These are phyloP conservation scores for Rhodamnia argentea DNA, from an alignment of 345 rosid species.

Conservation along the genomic window DNA sequence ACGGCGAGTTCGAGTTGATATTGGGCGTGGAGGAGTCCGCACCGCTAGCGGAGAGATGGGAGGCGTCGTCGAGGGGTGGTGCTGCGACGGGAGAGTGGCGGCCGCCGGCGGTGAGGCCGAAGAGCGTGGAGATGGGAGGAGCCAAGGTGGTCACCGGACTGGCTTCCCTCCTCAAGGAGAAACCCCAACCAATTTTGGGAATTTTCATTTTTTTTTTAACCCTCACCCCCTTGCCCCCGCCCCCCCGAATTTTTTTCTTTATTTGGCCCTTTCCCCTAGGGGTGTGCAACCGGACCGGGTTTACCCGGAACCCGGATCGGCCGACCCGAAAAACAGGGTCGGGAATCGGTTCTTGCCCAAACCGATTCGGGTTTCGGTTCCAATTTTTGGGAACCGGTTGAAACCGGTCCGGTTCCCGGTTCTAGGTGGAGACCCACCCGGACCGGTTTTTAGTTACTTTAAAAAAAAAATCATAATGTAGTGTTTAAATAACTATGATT, in stretches of 20 bases:
- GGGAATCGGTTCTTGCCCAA: no score
- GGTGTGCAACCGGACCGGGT: no score
- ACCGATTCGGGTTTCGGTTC: no score
- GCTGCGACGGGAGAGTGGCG: conserved; percentile 25
- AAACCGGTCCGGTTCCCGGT: no score
- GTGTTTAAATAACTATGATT: no score
- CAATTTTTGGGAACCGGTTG: no score
- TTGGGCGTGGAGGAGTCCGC: conserved; percentile 7
- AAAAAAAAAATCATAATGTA: no score
- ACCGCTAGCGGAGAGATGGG: conserved; percentile 1
- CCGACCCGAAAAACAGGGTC: no score
- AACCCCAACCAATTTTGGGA: conserved; percentile 43
- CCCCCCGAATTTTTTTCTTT: neutral
- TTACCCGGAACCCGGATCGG: no score
- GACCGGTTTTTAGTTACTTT: no score
- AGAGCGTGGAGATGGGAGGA: conserved; percentile 45
- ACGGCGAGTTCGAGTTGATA: conserved; percentile 51
- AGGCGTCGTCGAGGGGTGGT: neutral
- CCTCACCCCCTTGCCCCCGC: neutral
- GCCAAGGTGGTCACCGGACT: conserved; percentile 76
- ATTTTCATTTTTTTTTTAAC: neutral
- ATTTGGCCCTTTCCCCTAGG: neutral
- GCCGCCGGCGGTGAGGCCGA: conserved; percentile 49
- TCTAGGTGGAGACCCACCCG: no score
- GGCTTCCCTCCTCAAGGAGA: conserved; percentile 72